phyloP scores from a whole-genome alignment of 2,329 filamentous ascomycete species.

The Venturia pyrina region DNA sequence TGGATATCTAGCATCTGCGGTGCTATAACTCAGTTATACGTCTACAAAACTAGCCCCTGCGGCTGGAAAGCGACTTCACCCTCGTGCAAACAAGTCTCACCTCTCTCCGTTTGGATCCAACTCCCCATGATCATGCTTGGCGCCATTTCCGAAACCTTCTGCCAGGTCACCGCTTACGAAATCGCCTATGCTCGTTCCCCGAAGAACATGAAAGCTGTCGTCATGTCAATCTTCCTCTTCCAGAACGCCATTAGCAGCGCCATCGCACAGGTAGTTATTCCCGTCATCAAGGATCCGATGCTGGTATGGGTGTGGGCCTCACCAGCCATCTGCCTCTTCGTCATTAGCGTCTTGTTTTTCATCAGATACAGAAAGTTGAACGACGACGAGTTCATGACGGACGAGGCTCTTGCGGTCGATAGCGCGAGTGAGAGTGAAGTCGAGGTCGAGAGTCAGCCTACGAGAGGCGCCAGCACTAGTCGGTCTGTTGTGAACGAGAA shows the following conservation, averaged over 20 bases:
- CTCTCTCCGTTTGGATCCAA: slow-evolving; percentile 35
- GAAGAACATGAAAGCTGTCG: slow-evolving; percentile 32
- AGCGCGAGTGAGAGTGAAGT: not conserved
- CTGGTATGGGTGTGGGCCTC: slow-evolving; percentile 41
- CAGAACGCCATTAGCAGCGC: slow-evolving; percentile 30
- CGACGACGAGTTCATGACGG: slow-evolving; percentile 36
- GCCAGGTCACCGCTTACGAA: slow-evolving; percentile 30
- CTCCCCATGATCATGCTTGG: slow-evolving; percentile 28
- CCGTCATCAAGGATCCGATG: slow-evolving; percentile 37
- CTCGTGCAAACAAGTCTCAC: slow-evolving; percentile 28
- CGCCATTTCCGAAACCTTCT: slow-evolving; percentile 19
- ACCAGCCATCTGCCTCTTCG: slow-evolving; percentile 37
- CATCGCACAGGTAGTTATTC: slow-evolving; percentile 32
- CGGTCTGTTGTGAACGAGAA: not conserved
- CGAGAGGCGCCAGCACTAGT: not conserved
- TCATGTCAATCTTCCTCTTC: slow-evolving; percentile 33
- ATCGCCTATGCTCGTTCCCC: slow-evolving; percentile 35
- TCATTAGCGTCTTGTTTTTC: slow-evolving; percentile 40
- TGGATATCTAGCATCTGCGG: slow-evolving; percentile 32
- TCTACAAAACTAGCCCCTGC: slow-evolving; percentile 38
- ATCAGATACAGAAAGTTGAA: slow-evolving; percentile 38
- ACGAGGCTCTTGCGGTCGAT: slow-evolving; percentile 8
- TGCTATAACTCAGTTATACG: slow-evolving; percentile 33
- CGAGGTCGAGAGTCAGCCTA: not conserved
- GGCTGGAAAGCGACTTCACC: slow-evolving; percentile 27